Percentiles rank a stretch among this genome's conserved stretches.
Evolutionary conservation across 2,329 filamentous ascomycete species (phyloP).

Genomic region (Trichoderma koningii): DNA sequence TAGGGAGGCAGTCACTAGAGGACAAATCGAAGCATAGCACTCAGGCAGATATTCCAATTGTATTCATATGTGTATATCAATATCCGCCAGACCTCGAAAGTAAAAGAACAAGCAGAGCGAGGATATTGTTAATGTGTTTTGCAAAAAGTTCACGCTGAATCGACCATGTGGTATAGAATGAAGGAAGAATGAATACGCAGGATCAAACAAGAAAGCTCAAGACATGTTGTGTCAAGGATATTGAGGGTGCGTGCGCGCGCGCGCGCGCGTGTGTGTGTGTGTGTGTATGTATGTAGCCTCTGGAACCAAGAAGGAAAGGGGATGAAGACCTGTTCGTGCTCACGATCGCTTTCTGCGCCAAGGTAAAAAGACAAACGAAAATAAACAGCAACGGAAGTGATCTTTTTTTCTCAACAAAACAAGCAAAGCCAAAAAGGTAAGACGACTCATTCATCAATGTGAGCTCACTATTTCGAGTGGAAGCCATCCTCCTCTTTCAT

Average conservation of each 20-base stretch:
- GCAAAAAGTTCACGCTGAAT: too few relatives aligned
- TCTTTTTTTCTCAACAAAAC: not conserved
- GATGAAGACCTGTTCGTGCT: slow-evolving; percentile 6
- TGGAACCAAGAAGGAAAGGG: not conserved
- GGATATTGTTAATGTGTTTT: not conserved
- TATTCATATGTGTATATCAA: not conserved
- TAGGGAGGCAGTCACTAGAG: not conserved
- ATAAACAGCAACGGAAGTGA: not conserved
- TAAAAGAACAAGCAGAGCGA: not conserved
- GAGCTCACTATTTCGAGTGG: slow-evolving; percentile 7
- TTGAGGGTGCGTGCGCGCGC: not conserved
- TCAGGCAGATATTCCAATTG: not conserved
- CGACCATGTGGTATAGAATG: too few relatives aligned
- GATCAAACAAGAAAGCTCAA: not conserved
- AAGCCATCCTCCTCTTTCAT: slow-evolving; percentile 6
- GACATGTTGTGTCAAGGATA: not conserved
- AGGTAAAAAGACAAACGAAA: not conserved
- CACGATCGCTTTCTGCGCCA: slow-evolving; percentile 12
- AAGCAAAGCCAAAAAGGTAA: slow-evolving; percentile 4
- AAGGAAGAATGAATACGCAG: too few relatives aligned
- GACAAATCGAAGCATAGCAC: not conserved
- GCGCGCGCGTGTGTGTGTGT: too few relatives aligned
- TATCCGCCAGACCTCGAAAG: not conserved
- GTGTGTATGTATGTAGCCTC: too few relatives aligned
- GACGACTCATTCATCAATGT: slow-evolving; percentile 13